phyloP scores from a whole-genome alignment of 495 filamentous ascomycete genomes.

The Aspergillus conjunctus region DNA sequence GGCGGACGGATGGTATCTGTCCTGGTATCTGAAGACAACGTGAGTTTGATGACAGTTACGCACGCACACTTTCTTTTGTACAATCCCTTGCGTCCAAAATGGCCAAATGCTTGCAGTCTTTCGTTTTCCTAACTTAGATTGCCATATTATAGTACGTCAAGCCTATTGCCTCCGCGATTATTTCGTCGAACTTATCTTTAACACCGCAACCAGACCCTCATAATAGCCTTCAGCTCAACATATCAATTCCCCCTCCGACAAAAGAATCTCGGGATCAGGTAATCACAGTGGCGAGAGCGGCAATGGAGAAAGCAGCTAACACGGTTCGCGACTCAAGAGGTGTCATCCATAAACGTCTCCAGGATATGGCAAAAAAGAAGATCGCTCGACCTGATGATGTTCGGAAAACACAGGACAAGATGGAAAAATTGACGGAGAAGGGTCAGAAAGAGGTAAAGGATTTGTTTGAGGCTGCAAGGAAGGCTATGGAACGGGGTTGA shows the following conservation, averaged over 20 bases:
- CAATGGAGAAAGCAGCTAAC: slow-evolving; percentile 59
- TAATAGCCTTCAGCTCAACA: slow-evolving; percentile 69
- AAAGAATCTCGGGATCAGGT: slow-evolving; percentile 60
- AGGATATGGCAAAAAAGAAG: slow-evolving; percentile 60
- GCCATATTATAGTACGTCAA: slow-evolving; percentile 59
- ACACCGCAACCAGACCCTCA: slow-evolving; percentile 70
- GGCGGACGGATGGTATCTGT: slow-evolving; percentile 68
- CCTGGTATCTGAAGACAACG: slow-evolving; percentile 63
- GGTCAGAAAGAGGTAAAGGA: slow-evolving; percentile 66
- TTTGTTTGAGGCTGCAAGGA: slow-evolving; percentile 66
- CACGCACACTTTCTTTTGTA: not conserved
- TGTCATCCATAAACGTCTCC: slow-evolving; percentile 64
- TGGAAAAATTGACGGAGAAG: slow-evolving; percentile 77
- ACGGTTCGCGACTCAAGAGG: slow-evolving; percentile 58
- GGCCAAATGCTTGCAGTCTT: not conserved
- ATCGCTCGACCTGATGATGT: slow-evolving; percentile 65
- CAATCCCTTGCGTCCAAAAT: too few species aligned
- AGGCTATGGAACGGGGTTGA: slow-evolving; percentile 54
- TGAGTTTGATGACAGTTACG: slow-evolving; percentile 34
- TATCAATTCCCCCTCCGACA: slow-evolving; percentile 69
- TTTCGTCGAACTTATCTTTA: slow-evolving; percentile 66
- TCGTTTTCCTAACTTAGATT: not conserved
- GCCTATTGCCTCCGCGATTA: slow-evolving; percentile 70
- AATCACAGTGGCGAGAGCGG: slow-evolving; percentile 57
- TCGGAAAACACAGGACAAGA: slow-evolving; percentile 63